Percentiles rank a stretch among this genome's conserved stretches.
Conservation (phyloP, 176 grass and related monocot genomes). For the Lolium perenne region DNA sequence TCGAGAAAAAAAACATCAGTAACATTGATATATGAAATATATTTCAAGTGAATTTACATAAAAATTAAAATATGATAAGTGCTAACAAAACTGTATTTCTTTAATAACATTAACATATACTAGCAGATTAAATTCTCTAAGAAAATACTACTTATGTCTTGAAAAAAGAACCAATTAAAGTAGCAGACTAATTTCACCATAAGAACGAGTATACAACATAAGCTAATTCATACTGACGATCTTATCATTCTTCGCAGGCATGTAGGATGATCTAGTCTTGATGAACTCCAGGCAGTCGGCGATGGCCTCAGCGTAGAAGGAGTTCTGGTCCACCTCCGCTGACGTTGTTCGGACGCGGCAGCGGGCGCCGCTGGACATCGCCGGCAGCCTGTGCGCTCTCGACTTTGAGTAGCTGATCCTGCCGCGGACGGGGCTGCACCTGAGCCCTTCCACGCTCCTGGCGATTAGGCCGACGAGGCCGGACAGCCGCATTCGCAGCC, state of each 20-base stretch:
- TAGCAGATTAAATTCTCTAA: too few relatives aligned
- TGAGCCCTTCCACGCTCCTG: constrained; percentile 38
- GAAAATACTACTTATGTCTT: too few relatives aligned
- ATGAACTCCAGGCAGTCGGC: constrained; percentile 73
- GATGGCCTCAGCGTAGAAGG: constrained; percentile 62
- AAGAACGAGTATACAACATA: not conserved
- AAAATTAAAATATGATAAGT: too few relatives aligned
- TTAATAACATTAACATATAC: too few relatives aligned
- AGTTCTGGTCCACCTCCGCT: constrained; percentile 39
- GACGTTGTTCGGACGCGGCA: not conserved
- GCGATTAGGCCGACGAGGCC: constrained; percentile 38
- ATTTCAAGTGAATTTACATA: too few relatives aligned
- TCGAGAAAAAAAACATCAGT: too few relatives aligned
- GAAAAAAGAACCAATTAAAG: not conserved
- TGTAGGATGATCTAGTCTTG: constrained; percentile 49
- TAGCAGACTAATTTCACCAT: not conserved
- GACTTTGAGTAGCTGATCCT: not conserved
- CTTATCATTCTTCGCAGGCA: constrained; percentile 31
- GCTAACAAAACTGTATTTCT: too few relatives aligned
- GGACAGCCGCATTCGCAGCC: constrained; percentile 42
- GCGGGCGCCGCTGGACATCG: not conserved
- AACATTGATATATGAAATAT: too few relatives aligned
- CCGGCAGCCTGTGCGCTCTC: constrained; percentile 15
- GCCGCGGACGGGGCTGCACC: constrained; percentile 28
- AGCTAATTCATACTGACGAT: not conserved